Evolutionary conservation across 1,139 yeast genomes (phyloP), one percentile per base, ranked within the genome.

Genomic region (Saccharomycopsis crataegensis): DNA sequence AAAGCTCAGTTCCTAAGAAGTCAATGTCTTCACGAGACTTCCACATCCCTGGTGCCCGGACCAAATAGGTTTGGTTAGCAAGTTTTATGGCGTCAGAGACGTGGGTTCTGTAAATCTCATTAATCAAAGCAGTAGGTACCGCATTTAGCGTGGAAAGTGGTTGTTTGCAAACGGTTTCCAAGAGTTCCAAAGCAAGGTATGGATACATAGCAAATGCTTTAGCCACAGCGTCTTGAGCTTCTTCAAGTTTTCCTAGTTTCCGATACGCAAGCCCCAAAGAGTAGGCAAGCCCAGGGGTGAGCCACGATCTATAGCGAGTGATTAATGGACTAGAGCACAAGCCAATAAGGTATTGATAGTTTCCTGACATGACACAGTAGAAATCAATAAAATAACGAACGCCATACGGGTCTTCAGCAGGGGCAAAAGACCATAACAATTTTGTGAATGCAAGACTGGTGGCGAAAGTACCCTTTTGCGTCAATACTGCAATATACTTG

Each of bases 351-450:
- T 80, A 89, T 53, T 77, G 72, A 62, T 75, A 82, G 58, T 86
- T 88, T 45, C 77, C 83, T 50, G 88, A 75, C 70, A 82, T 72
- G 8, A 87, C 71, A 6, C 93, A 84, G 64, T 86, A 89, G 62
- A 78, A 84, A 65, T 89, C 96, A 61, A 89, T 82, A 66, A 88
- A 86, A 62, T 84, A 83, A 59, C 96, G 75, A 6, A 85, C 90
- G 11, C 96, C 96, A 56, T 84, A 70, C 0, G 96, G 96, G 70
- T 89, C 97, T 50, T 84, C 88, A 1, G 82, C 77, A 1, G 96
- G 96, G 42, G 81, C 77, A 47, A 89, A 69, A 1, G 89, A 78
- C 59, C 85, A 70, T 51, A 90, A 70, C 7, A 85, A 71, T 64
- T 86, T 89, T 61, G 86, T 79, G 70, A 83, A 89, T 45, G 81